phyloP scores from a whole-genome alignment of 805 yeast genomes.

The Schwanniomyces sp. region DNA sequence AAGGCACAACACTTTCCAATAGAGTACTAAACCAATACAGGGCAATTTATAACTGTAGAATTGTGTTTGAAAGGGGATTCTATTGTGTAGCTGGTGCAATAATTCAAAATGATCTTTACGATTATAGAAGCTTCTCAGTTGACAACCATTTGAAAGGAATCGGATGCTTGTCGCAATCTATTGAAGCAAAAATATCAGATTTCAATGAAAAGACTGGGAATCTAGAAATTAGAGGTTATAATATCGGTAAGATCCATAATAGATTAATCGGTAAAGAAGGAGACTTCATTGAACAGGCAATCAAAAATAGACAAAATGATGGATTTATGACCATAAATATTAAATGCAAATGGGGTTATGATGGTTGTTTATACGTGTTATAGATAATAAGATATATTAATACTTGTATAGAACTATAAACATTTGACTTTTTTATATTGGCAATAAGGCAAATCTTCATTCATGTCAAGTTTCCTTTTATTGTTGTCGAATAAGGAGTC shows the following conservation, averaged over 20 bases:
- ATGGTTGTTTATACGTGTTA: conserved; percentile 65
- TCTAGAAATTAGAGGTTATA: conserved; percentile 62
- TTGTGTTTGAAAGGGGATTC: conserved; percentile 50
- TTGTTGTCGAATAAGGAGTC: conserved; percentile 6
- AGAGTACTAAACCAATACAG: conserved; percentile 40
- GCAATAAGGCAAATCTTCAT: background rate
- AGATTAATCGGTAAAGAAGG: conserved; percentile 11
- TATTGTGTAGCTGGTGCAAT: conserved; percentile 57
- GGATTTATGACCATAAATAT: conserved; percentile 48
- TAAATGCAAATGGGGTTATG: conserved; percentile 62
- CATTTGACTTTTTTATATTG: background rate
- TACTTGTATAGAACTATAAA: background rate
- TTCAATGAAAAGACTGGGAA: conserved; percentile 45
- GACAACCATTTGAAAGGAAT: conserved; percentile 29
- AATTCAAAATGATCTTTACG: conserved; percentile 58
- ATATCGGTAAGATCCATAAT: conserved; percentile 50
- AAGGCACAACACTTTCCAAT: conserved; percentile 16
- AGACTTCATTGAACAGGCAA: background rate
- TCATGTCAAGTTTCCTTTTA: background rate
- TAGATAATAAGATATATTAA: background rate
- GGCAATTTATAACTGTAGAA: conserved; percentile 47
- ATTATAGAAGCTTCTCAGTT: conserved; percentile 50
- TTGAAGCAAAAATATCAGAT: conserved; percentile 57
- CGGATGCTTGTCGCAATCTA: conserved; percentile 60
- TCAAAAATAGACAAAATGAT: conserved; percentile 15